Evolutionary conservation across 257 asterid genomes (phyloP).

Genomic region (Cruciata laevipes): DNA sequence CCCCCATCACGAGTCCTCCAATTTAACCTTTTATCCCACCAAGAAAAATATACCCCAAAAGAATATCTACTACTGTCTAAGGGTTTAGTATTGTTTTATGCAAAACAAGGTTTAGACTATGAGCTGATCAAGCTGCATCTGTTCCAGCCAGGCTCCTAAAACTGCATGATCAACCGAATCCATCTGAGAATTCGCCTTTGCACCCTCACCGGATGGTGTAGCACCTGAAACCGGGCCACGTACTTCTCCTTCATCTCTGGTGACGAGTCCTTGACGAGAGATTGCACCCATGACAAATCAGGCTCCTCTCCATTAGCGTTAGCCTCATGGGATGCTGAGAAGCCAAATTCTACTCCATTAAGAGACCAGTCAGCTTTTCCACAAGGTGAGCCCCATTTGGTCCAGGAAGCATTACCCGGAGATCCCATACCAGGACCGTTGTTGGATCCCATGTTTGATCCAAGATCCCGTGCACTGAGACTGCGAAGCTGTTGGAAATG

Average conservation of each 20-base stretch:
- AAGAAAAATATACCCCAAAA: constrained; percentile 40
- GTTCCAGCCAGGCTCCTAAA: constrained; percentile 92
- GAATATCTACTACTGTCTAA: constrained; percentile 46
- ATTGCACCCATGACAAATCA: constrained; percentile 91
- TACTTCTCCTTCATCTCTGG: constrained; percentile 73
- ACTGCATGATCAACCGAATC: constrained; percentile 68
- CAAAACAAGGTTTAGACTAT: constrained; percentile 49
- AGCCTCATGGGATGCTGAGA: constrained; percentile 33
- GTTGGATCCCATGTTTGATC: constrained; percentile 40
- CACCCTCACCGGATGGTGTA: constrained; percentile 82
- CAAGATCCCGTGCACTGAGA: constrained; percentile 61
- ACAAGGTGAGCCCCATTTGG: constrained; percentile 66
- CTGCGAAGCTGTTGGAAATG: constrained; percentile 60
- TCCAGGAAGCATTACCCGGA: constrained; percentile 44
- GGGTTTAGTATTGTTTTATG: constrained; percentile 31
- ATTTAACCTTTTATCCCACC: constrained; percentile 16
- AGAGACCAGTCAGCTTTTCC: constrained; percentile 73
- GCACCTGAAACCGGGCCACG: constrained; percentile 44
- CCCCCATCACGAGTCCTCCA: not conserved
- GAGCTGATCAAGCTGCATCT: constrained; percentile 89
- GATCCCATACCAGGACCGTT: constrained; percentile 37
- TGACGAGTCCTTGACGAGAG: constrained; percentile 91
- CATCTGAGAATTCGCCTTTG: constrained; percentile 40
- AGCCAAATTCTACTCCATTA: constrained; percentile 47
- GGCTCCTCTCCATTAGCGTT: constrained; percentile 57